Conservation (phyloP, 1,284 basidiomycete genomes). For the Rhodofomes roseus region DNA sequence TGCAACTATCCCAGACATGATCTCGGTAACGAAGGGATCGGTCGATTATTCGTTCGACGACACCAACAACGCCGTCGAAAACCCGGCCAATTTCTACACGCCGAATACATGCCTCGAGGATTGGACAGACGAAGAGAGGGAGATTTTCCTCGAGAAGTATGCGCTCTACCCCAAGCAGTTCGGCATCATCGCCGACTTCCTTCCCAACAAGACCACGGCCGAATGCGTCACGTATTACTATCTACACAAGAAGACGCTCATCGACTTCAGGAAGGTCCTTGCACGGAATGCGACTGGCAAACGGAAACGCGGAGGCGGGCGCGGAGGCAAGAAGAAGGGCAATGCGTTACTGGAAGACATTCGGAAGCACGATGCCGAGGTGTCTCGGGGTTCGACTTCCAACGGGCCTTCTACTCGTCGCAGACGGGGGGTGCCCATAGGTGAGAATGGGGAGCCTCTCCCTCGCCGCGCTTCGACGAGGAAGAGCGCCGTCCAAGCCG, state of each 20-base stretch:
- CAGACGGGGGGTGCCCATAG: constrained; percentile 11
- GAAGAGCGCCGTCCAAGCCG: constrained; percentile 37
- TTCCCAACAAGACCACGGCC: constrained; percentile 83
- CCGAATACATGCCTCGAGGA: constrained; percentile 68
- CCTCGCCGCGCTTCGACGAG: constrained; percentile 33
- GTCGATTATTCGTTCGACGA: constrained; percentile 76
- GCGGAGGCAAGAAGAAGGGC: constrained; percentile 67
- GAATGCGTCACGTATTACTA: constrained; percentile 97
- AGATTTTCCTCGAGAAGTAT: constrained; percentile 79
- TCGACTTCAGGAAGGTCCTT: constrained; percentile 82
- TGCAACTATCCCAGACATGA: constrained; percentile 92
- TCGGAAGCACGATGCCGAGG: constrained; percentile 69
- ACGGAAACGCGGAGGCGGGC: constrained; percentile 52
- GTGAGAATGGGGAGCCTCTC: constrained; percentile 16
- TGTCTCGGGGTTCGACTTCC: constrained; percentile 31
- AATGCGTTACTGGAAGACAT: constrained; percentile 80
- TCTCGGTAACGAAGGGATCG: constrained; percentile 62
- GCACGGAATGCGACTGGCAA: constrained; percentile 62
- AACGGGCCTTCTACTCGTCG: constrained; percentile 15
- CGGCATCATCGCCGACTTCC: constrained; percentile 76
- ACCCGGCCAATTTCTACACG: constrained; percentile 79
- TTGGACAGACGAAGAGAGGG: constrained; percentile 88
- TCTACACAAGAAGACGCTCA: constrained; percentile 84
- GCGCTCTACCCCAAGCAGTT: constrained; percentile 92
- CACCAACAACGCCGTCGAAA: constrained; percentile 76